A percentile compares a stretch with the other conserved stretches of the same genome.
phyloP scores from a whole-genome alignment of 371 early-diverging fungal genomes.

The Fennellomyces sp. region DNA sequence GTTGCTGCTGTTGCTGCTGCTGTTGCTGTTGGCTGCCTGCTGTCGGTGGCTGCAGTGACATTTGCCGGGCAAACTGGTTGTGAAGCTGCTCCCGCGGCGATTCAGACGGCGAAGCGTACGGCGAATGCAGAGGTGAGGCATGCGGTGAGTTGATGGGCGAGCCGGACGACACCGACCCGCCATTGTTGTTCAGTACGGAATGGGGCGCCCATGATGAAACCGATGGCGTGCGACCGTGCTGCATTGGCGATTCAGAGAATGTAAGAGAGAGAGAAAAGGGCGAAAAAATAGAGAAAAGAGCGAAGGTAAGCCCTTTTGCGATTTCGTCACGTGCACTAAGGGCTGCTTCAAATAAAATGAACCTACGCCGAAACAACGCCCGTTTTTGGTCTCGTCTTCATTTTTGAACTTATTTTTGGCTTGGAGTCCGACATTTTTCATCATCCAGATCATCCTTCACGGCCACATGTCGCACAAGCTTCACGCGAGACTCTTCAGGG shows the following conservation, averaged over 20 bases:
- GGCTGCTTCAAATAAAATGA: no score
- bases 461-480: neutral
- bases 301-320: no score
- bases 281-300: neutral
- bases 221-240: slow-evolving; percentile 13
- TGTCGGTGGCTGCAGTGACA: slow-evolving; percentile 32
- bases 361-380: neutral
- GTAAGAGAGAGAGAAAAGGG: neutral
- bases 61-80: slow-evolving; percentile 22
- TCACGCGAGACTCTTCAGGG: slow-evolving; percentile 2
- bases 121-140: slow-evolving; percentile 20
- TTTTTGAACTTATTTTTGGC: neutral
- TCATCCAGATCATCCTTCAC: neutral
- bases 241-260: no score
- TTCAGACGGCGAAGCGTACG: slow-evolving; percentile 18
- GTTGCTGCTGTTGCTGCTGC: neutral
- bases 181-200: slow-evolving; percentile 13
- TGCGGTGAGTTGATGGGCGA: slow-evolving; percentile 22
- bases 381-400: neutral
- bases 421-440: neutral
- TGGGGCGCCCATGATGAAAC: slow-evolving; percentile 18
- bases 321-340: no score
- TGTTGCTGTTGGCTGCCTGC: slow-evolving; percentile 15
- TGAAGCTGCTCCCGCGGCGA: slow-evolving; percentile 24
- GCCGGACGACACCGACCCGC: slow-evolving; percentile 21